Conservation (phyloP, 2,329 filamentous ascomycete species). For the Fusarium sp. region DNA sequence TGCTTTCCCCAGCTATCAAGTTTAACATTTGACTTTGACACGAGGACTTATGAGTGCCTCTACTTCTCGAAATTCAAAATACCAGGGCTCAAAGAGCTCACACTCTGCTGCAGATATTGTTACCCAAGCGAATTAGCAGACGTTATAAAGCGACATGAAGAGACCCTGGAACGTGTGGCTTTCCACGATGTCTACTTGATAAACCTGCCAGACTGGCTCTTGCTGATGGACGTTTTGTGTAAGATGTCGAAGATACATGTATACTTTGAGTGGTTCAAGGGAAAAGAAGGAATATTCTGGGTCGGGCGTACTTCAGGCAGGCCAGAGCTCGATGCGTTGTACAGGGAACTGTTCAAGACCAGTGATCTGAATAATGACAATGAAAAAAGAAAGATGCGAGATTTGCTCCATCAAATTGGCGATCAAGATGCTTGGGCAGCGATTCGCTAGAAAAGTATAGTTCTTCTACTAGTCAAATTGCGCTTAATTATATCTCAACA, state of each 20-base stretch:
- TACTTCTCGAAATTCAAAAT: background rate
- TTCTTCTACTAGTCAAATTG: background rate
- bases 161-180: background rate
- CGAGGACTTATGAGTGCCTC: fast-evolving
- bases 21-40: background rate
- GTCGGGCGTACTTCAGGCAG: background rate
- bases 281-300: background rate
- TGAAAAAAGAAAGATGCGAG: background rate
- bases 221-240: background rate
- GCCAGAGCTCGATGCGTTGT: background rate
- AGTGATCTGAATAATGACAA: background rate
- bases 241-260: background rate
- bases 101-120: background rate
- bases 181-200: background rate
- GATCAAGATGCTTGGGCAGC: background rate
- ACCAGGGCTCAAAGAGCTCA: background rate
- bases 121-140: background rate
- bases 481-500: background rate
- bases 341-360: background rate
- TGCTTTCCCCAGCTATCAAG: background rate
- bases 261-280: background rate
- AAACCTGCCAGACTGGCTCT: background rate
- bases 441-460: background rate
- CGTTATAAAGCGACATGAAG: background rate
- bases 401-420: background rate